Percentiles rank a stretch among this genome's conserved stretches.
Conservation (phyloP, 305 asterid genomes). For the Petunia hybrid region DNA sequence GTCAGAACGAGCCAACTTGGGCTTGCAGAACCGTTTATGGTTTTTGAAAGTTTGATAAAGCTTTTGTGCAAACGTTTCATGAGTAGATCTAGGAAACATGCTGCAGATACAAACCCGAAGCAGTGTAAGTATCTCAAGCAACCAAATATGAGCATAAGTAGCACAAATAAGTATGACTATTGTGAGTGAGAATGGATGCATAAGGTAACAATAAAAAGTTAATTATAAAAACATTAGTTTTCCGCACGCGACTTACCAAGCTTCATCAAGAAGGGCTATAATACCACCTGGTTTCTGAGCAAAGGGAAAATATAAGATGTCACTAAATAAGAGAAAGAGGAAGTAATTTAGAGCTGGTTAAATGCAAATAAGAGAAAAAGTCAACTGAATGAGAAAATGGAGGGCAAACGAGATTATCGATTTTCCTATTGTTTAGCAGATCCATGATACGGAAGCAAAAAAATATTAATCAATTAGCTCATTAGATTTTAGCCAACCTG, state of each 20-base stretch:
- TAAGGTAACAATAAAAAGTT: background rate
- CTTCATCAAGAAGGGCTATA: conserved; percentile 85
- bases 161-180: background rate
- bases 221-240: no score
- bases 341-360: background rate
- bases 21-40: conserved; percentile 94
- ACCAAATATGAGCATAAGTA: background rate
- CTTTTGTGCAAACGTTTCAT: conserved; percentile 95
- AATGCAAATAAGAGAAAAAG: conserved; percentile 21
- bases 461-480: conserved; percentile 15
- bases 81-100: conserved; percentile 98
- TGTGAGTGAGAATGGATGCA: conserved; percentile 1
- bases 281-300: conserved; percentile 87
- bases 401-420: background rate
- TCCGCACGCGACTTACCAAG: conserved; percentile 57
- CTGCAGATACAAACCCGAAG: conserved; percentile 53
- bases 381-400: conserved; percentile 25
- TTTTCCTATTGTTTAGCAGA: conserved; percentile 11
- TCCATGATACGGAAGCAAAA: conserved; percentile 3
- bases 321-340: background rate
- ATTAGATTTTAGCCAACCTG: conserved; percentile 21
- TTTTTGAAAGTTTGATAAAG: conserved; percentile 88
- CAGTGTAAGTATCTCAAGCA: conserved; percentile 22
- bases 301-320: conserved; percentile 21
- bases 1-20: conserved; percentile 93